These are phyloP conservation scores for Fusarium sp. DNA, from an alignment of 2,329 filamentous ascomycete species.

Conservation along the genomic window DNA sequence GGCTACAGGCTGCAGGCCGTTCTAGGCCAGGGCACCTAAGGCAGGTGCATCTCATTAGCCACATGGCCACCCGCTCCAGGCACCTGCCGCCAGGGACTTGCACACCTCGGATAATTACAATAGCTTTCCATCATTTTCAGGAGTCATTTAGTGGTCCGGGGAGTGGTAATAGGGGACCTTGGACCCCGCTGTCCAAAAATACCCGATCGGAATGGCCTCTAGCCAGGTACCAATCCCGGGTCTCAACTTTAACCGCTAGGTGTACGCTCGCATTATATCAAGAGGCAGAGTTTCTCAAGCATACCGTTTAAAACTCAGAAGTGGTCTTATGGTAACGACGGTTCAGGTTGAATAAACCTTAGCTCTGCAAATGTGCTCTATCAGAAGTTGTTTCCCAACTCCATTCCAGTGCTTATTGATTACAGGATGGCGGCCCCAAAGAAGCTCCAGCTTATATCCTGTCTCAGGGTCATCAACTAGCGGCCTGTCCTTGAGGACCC, in stretches of 20 bases:
- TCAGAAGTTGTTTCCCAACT: too few relatives aligned
- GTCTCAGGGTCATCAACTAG: conserved; percentile 6
- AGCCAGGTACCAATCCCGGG: too few relatives aligned
- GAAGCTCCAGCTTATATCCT: background rate
- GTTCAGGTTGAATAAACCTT: too few relatives aligned
- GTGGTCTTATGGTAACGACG: background rate
- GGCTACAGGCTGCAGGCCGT: conserved; percentile 44
- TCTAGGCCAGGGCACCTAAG: conserved; percentile 20
- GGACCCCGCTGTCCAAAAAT: background rate
- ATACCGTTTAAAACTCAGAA: conserved; percentile 16
- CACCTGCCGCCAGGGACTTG: conserved; percentile 18
- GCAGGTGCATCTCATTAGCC: conserved; percentile 16
- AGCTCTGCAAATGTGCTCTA: too few relatives aligned
- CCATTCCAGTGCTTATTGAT: conserved; percentile 10
- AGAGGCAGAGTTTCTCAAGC: background rate
- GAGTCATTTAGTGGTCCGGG: background rate
- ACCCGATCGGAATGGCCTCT: too few relatives aligned
- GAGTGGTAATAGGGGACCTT: conserved; percentile 18
- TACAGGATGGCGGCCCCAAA: background rate
- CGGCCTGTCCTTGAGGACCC: conserved; percentile 20
- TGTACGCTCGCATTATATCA: background rate
- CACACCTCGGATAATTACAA: background rate
- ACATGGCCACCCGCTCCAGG: conserved; percentile 38
- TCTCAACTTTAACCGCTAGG: too few relatives aligned
- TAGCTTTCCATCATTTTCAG: background rate